These are phyloP conservation scores for Alternaria novae-zelandiae DNA, from an alignment of 2,329 filamentous ascomycete species.

Conservation along the genomic window DNA sequence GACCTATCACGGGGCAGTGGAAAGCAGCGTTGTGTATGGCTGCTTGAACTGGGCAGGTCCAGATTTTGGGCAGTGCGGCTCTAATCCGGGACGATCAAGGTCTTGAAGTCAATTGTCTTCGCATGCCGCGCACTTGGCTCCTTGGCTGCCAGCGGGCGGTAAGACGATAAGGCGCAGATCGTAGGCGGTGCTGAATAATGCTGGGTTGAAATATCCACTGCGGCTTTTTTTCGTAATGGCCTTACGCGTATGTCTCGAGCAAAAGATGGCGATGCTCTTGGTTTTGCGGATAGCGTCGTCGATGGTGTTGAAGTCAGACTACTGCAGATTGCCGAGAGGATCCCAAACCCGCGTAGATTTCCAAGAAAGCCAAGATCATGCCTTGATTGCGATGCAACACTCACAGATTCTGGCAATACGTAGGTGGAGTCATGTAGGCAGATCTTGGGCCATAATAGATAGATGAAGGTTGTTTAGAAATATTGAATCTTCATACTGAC, in stretches of 20 bases:
- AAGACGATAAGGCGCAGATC: constrained; percentile 11
- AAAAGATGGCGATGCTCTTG: background rate
- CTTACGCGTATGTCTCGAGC: constrained; percentile 1
- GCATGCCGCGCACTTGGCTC: constrained; percentile 21
- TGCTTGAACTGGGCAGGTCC: background rate
- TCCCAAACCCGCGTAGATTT: background rate
- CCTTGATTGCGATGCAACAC: constrained; percentile 15
- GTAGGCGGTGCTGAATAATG: background rate
- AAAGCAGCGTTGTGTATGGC: constrained; percentile 2
- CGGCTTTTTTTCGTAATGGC: background rate
- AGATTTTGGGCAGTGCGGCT: constrained; percentile 1
- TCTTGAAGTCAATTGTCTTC: constrained; percentile 12
- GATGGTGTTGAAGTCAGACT: background rate
- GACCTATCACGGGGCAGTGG: background rate
- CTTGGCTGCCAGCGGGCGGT: constrained; percentile 18
- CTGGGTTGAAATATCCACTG: background rate
- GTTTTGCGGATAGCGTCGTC: background rate
- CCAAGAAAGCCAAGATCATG: constrained; percentile 12
- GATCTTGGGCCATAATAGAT: background rate
- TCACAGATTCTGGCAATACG: background rate
- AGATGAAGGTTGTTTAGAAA: background rate
- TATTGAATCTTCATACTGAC: background rate
- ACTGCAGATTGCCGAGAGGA: constrained; percentile 6
- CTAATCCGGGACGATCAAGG: background rate
- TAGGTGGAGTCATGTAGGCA: background rate